These are phyloP conservation scores for Diospyros lotus DNA, from an alignment of 148 eudicot genomes.

Conservation along the genomic window DNA sequence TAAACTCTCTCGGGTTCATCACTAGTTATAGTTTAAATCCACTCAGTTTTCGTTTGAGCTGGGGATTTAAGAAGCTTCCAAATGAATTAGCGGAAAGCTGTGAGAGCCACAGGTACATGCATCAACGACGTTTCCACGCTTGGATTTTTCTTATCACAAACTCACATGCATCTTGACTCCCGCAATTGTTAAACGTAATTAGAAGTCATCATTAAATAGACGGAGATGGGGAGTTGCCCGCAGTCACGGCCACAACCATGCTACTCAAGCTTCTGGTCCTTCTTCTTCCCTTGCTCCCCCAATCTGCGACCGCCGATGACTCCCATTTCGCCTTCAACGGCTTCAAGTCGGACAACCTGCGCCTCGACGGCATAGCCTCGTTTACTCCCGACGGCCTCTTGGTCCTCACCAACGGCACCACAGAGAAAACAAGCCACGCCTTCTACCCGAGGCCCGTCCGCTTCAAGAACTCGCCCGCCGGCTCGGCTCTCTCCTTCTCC, in stretches of 20 bases:
- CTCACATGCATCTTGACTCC: no score
- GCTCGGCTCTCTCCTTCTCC: slow-evolving; percentile 48
- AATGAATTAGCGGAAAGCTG: no score
- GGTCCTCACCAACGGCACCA: slow-evolving; percentile 43
- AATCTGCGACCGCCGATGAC: background rate
- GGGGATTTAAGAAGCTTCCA: no score
- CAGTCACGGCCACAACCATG: background rate
- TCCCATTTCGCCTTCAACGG: slow-evolving; percentile 36
- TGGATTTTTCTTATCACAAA: no score
- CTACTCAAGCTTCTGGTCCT: background rate
- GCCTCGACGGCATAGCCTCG: slow-evolving; percentile 40
- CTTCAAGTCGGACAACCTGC: slow-evolving; percentile 31
- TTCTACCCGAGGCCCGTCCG: slow-evolving; percentile 44
- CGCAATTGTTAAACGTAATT: no score
- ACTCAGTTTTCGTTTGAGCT: no score
- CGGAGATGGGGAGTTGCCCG: no score
- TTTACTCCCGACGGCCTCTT: slow-evolving; percentile 35
- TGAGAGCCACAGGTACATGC: no score
- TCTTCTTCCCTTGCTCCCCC: background rate
- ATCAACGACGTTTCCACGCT: no score
- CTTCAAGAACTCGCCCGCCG: slow-evolving; percentile 31
- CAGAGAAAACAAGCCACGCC: slow-evolving; percentile 37
- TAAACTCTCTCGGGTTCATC: no score
- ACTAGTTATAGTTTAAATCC: no score
- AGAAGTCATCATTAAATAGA: no score